These are phyloP conservation scores for Sorghum bicolor DNA, from an alignment of 176 grass and related monocot genomes.

Conservation along the genomic window DNA sequence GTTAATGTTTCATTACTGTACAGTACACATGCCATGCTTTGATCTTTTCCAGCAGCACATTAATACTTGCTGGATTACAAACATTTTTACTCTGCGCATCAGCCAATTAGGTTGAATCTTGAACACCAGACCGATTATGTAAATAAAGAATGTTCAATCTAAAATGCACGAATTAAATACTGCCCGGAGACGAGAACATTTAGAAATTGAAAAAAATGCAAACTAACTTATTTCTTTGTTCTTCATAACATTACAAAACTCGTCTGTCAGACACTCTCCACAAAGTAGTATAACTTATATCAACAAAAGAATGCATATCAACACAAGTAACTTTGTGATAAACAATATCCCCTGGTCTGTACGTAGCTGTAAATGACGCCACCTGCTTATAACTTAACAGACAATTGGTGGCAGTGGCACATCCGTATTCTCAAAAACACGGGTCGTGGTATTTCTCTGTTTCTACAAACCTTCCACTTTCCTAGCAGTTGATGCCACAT, in stretches of 20 bases:
- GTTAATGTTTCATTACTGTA: no score
- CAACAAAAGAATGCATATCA: constrained; percentile 59
- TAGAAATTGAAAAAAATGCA: constrained; percentile 21
- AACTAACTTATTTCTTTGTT: constrained; percentile 35
- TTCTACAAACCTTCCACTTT: constrained; percentile 41
- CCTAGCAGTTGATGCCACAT: constrained; percentile 94
- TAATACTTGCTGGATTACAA: background rate
- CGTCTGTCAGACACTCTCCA: constrained; percentile 30
- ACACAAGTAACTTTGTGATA: constrained; percentile 51
- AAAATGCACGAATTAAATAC: background rate
- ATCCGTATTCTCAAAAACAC: constrained; percentile 37
- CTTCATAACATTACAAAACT: constrained; percentile 50
- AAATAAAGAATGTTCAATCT: background rate
- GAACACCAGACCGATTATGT: background rate
- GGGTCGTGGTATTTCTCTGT: background rate
- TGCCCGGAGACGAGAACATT: background rate
- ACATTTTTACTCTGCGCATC: background rate
- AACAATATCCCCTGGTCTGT: constrained; percentile 38
- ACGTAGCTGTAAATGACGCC: constrained; percentile 36
- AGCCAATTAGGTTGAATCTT: background rate
- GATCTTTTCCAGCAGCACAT: no score
- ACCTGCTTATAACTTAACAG: constrained; percentile 20
- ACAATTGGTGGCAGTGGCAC: constrained; percentile 8
- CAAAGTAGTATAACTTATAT: constrained; percentile 60
- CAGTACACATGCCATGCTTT: no score